These are phyloP conservation scores for Stemphylium vesicarium DNA, from an alignment of 2,329 filamentous ascomycete genomes.

Conservation along the genomic window DNA sequence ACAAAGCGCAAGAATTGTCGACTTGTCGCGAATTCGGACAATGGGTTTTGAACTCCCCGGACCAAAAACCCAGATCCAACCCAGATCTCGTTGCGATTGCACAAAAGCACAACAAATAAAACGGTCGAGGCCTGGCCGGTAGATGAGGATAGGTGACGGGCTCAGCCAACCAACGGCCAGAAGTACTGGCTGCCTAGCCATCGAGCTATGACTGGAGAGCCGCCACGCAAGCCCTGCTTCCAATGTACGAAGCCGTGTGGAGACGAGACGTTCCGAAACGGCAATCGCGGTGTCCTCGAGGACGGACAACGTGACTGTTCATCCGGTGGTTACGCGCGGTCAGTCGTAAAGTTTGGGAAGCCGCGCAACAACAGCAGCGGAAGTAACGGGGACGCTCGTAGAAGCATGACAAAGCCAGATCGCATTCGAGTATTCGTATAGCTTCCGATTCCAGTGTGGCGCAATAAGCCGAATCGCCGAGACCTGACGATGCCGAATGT, in stretches of 20 bases:
- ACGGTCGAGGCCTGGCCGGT: neutral
- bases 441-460: conserved; percentile 3
- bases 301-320: conserved; percentile 2
- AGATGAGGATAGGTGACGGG: neutral
- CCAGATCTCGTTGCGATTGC: neutral
- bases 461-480: conserved; percentile 15
- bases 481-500: conserved; percentile 14
- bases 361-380: conserved; percentile 2
- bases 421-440: neutral
- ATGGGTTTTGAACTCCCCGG: neutral
- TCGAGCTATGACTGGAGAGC: conserved; percentile 1
- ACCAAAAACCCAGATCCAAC: neutral
- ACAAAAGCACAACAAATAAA: neutral
- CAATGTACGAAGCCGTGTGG: conserved; percentile 3
- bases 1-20: neutral
- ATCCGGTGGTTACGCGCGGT: conserved; percentile 9
- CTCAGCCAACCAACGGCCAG: conserved; percentile 8
- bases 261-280: neutral
- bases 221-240: conserved; percentile 4
- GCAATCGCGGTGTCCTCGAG: conserved; percentile 4
- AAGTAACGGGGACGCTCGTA: conserved; percentile 10
- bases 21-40: neutral
- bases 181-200: conserved; percentile 15
- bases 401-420: conserved; percentile 4
- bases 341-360: neutral